Conservation (phyloP, 2,329 filamentous ascomycete genomes). For the Biscogniauxia marginata region DNA sequence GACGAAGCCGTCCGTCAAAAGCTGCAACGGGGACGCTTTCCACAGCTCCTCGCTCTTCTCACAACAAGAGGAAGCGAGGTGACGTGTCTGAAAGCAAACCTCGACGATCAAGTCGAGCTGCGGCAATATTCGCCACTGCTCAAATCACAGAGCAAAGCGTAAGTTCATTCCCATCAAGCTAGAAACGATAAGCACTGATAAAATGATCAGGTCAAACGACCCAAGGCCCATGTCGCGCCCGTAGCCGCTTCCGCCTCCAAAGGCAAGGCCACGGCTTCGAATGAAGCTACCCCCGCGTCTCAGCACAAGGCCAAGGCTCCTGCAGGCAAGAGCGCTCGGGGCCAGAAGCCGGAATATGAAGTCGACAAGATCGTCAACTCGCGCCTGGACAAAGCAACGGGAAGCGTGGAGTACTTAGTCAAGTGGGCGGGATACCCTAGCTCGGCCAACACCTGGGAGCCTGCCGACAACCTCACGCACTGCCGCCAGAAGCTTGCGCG, state of each 20-base stretch:
- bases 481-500: slow-evolving; percentile 29
- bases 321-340: slow-evolving; percentile 10
- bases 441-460: slow-evolving; percentile 54
- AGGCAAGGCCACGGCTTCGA: not conserved
- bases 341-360: slow-evolving; percentile 40
- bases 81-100: not conserved
- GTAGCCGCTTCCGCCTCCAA: not conserved
- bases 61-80: slow-evolving; percentile 8
- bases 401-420: slow-evolving; percentile 40
- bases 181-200: slow-evolving; percentile 1
- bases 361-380: slow-evolving; percentile 48
- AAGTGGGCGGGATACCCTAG: slow-evolving; percentile 52
- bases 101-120: slow-evolving; percentile 16
- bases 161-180: not conserved
- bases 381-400: slow-evolving; percentile 38
- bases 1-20: not conserved
- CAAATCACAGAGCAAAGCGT: slow-evolving; percentile 14
- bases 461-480: slow-evolving; percentile 42
- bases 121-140: slow-evolving; percentile 14
- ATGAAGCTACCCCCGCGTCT: not conserved
- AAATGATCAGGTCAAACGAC: slow-evolving; percentile 5
- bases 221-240: not conserved
- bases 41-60: not conserved
- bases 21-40: not conserved
- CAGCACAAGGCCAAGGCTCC: slow-evolving; percentile 11